Percentiles rank a stretch among this genome's conserved stretches.
Evolutionary conservation across 352 stramenopile species (phyloP).

Genomic region (Blastocystis sp.): DNA sequence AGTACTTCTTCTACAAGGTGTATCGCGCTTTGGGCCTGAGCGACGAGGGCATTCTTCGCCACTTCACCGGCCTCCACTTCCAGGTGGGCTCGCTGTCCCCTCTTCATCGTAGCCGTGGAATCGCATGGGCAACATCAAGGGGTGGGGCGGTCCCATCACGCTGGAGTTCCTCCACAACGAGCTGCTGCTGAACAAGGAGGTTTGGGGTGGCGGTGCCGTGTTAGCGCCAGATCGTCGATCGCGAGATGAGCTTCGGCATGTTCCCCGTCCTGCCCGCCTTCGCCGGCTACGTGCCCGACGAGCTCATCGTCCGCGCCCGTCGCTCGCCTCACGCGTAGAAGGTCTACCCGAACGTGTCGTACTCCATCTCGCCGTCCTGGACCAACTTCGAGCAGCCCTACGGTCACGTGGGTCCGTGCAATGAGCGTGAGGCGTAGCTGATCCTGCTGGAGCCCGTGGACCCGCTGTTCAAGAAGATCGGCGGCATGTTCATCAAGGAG

Average conservation of each 20-base stretch:
- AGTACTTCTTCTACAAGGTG: slow-evolving; percentile 85
- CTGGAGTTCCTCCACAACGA: slow-evolving; percentile 80
- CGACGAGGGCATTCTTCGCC: slow-evolving; percentile 82
- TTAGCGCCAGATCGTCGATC: slow-evolving; percentile 81
- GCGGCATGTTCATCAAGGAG: slow-evolving; percentile 57
- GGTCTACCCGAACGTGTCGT: neutral
- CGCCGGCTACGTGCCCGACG: slow-evolving; percentile 84
- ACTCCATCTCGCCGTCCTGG: slow-evolving; percentile 28
- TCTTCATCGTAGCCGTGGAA: slow-evolving; percentile 54
- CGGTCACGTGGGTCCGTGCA: slow-evolving; percentile 39
- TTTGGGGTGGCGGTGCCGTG: too few species aligned
- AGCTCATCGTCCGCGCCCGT: slow-evolving; percentile 76
- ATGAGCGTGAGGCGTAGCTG: slow-evolving; percentile 79
- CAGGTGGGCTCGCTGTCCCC: slow-evolving; percentile 79
- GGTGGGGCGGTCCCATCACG: slow-evolving; percentile 73
- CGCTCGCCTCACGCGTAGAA: neutral
- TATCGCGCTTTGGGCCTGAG: slow-evolving; percentile 84
- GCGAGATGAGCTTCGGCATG: slow-evolving; percentile 86
- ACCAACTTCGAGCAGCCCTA: slow-evolving; percentile 16
- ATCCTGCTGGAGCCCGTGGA: slow-evolving; percentile 42
- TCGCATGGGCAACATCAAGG: slow-evolving; percentile 85
- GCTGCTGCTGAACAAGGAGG: slow-evolving; percentile 77
- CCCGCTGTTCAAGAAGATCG: slow-evolving; percentile 37
- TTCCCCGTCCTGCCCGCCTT: slow-evolving; percentile 85
- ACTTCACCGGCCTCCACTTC: slow-evolving; percentile 86